These are phyloP conservation scores for Trichopus zeylanicus DNA, from an alignment of 116 monocot species.

Conservation along the genomic window DNA sequence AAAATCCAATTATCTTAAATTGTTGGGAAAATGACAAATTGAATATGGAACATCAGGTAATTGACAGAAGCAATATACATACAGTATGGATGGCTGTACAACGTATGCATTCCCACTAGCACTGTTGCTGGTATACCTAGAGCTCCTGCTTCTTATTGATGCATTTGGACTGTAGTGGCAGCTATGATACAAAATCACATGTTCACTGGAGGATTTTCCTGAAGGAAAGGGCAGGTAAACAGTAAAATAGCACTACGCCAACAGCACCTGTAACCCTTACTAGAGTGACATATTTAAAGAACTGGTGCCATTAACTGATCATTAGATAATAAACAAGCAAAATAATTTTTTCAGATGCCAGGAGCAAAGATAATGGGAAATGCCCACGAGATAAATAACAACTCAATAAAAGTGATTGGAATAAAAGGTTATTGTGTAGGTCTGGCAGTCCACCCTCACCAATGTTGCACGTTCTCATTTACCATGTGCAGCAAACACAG, in stretches of 20 bases:
- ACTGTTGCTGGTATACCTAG: not conserved
- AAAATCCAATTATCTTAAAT: no score
- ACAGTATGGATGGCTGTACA: constrained; percentile 2
- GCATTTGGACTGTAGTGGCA: not conserved
- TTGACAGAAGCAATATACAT: not conserved
- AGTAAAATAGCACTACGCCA: not conserved
- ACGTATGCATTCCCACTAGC: not conserved
- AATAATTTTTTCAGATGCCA: no score
- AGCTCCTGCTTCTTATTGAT: not conserved
- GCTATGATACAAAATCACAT: no score
- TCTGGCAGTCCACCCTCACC: no score
- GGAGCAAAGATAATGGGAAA: no score
- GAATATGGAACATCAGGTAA: not conserved
- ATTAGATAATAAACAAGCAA: no score
- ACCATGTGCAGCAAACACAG: not conserved
- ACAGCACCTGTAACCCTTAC: not conserved
- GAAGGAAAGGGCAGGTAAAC: constrained; percentile 5
- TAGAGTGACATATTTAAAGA: not conserved
- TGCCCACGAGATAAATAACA: no score
- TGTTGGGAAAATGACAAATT: no score
- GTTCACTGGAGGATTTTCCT: constrained; percentile 32
- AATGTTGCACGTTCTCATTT: no score
- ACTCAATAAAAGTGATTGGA: no score
- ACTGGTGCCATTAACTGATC: no score
- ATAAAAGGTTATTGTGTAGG: no score